Evolutionary conservation across 768 basidiomycete species (phyloP).

Genomic region (Boletus tomentosulus): DNA sequence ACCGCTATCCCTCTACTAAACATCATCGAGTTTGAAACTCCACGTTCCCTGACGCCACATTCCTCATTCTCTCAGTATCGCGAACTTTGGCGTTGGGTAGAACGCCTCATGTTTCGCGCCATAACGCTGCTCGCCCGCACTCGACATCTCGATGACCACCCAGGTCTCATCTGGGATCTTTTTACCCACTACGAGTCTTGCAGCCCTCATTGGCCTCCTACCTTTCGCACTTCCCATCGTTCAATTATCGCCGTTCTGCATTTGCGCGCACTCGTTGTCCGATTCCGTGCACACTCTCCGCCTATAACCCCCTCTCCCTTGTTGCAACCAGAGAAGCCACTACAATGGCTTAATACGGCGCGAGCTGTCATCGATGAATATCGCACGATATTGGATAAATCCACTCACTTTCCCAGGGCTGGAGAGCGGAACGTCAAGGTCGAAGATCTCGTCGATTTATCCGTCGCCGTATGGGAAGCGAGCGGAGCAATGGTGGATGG

Average conservation of each 20-base stretch:
- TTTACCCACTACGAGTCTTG: constrained; percentile 57
- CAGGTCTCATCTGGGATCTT: constrained; percentile 55
- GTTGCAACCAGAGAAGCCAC: constrained; percentile 30
- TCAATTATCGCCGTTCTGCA: constrained; percentile 66
- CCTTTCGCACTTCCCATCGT: constrained; percentile 74
- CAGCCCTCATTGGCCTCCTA: constrained; percentile 70
- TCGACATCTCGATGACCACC: constrained; percentile 32
- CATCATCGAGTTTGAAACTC: constrained; percentile 45
- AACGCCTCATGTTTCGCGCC: constrained; percentile 78
- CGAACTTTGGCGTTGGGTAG: constrained; percentile 85
- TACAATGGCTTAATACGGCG: constrained; percentile 61
- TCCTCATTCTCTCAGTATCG: constrained; percentile 56
- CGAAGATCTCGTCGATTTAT: constrained; percentile 78
- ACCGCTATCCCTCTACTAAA: constrained; percentile 52
- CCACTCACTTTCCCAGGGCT: constrained; percentile 76
- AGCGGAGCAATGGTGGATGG: constrained; percentile 58
- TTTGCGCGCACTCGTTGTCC: constrained; percentile 65
- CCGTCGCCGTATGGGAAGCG: constrained; percentile 78
- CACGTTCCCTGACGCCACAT: constrained; percentile 27
- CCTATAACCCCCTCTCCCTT: constrained; percentile 10
- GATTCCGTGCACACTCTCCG: constrained; percentile 31
- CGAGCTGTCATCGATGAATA: constrained; percentile 70
- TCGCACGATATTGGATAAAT: constrained; percentile 58
- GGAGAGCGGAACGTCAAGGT: constrained; percentile 76
- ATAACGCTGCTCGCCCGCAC: constrained; percentile 58